Evolutionary conservation across 345 rosid species (phyloP).

Genomic region (Populus deltoides): DNA sequence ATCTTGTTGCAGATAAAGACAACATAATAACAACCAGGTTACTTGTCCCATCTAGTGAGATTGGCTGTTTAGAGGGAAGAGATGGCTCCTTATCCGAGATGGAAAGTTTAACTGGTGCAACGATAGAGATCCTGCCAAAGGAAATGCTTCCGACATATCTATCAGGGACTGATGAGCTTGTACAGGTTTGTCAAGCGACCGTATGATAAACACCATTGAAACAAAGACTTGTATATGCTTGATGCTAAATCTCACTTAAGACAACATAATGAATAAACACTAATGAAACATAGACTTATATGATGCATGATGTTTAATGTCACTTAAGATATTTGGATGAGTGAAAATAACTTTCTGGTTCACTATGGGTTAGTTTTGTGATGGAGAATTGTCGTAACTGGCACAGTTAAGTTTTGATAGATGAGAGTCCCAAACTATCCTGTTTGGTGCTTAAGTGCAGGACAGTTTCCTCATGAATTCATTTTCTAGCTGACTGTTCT

Average conservation of each 20-base stretch:
- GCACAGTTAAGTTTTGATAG: too few species aligned
- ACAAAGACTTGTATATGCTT: constrained; percentile 8
- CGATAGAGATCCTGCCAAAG: constrained; percentile 62
- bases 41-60: constrained; percentile 68
- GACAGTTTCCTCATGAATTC: neutral
- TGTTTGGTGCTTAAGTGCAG: neutral
- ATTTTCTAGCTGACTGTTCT: neutral
- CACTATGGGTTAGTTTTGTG: neutral
- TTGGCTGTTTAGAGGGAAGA: constrained; percentile 82
- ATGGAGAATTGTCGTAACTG: neutral
- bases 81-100: constrained; percentile 75
- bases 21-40: constrained; percentile 66
- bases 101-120: constrained; percentile 73
- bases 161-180: constrained; percentile 60
- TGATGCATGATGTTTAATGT: neutral
- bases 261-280: neutral
- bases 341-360: neutral
- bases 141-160: constrained; percentile 61
- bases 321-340: neutral
- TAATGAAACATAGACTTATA: neutral
- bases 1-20: constrained; percentile 72
- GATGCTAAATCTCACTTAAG: neutral
- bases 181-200: constrained; percentile 59
- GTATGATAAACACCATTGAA: constrained; percentile 5
- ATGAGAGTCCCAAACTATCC: neutral